These are phyloP conservation scores for Shiraia sp. DNA, from an alignment of 2,329 filamentous ascomycete species.

Conservation along the genomic window DNA sequence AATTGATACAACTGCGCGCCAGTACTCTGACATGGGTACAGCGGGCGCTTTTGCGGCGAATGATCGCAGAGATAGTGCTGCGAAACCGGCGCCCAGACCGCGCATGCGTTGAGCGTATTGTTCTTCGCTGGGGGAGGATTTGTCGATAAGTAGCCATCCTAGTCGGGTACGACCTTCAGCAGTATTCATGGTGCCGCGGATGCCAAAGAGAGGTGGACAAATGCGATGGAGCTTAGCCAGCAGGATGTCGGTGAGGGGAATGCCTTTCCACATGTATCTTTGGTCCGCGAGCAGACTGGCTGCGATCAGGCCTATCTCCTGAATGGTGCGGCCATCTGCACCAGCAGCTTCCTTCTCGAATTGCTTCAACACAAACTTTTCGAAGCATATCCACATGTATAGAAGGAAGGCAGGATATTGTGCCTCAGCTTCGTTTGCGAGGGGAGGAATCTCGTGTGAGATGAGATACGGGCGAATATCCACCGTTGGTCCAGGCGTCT, in stretches of 20 bases:
- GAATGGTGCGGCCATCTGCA: slow-evolving; percentile 56
- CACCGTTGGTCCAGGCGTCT: slow-evolving; percentile 31
- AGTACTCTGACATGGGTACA: slow-evolving; percentile 81
- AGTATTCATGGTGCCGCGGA: slow-evolving; percentile 75
- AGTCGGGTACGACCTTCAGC: slow-evolving; percentile 40
- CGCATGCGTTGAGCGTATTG: slow-evolving; percentile 80
- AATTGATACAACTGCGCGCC: slow-evolving; percentile 75
- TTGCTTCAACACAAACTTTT: slow-evolving; percentile 73
- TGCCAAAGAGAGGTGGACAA: slow-evolving; percentile 85
- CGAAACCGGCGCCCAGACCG: slow-evolving; percentile 81
- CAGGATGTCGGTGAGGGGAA: slow-evolving; percentile 77
- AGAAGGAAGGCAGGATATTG: slow-evolving; percentile 55
- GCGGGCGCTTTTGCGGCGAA: slow-evolving; percentile 66
- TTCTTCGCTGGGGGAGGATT: slow-evolving; percentile 57
- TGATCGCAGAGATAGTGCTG: slow-evolving; percentile 76
- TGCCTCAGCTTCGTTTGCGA: slow-evolving; percentile 33
- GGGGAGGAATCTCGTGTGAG: slow-evolving; percentile 31
- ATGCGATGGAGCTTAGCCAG: slow-evolving; percentile 81
- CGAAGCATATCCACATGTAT: slow-evolving; percentile 76
- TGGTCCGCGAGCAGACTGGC: slow-evolving; percentile 74
- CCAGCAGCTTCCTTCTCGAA: slow-evolving; percentile 46
- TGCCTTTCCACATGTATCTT: slow-evolving; percentile 68
- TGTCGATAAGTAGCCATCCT: slow-evolving; percentile 32
- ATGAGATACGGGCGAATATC: slow-evolving; percentile 44
- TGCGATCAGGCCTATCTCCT: slow-evolving; percentile 77